Evolutionary conservation across 176 grass and related monocot species (phyloP), one percentile per base, ranked within the genome.

Genomic region (Zea mays): DNA sequence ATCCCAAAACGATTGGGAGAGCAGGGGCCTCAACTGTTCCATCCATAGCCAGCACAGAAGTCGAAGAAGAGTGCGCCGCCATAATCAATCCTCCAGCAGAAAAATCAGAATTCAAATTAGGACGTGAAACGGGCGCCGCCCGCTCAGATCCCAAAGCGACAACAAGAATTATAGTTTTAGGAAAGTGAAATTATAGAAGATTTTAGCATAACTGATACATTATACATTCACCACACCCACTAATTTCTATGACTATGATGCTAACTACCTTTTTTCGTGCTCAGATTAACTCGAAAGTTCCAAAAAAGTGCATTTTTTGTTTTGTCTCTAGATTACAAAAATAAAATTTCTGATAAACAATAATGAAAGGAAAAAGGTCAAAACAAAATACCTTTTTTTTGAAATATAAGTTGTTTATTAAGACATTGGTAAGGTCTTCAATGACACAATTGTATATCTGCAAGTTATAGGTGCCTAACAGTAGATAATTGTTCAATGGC

Each of bases 141-240:
- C n/a, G n/a, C n/a, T n/a, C n/a, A n/a, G n/a, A n/a, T n/a, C n/a
- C n/a, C n/a, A n/a, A n/a, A n/a, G n/a, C n/a, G n/a, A n/a, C n/a
- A n/a, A n/a, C n/a, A n/a, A n/a, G n/a, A n/a, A n/a, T n/a, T n/a
- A n/a, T n/a, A n/a, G 8, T 19, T 38, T 58, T 62, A 37, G 21
- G 41, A 19, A 62, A 62, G 43, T 62, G 12, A 62, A 78, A 45
- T 77, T 66, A 62, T 7, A 71, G 36, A 67, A 46, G 14, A 75
- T 81, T 11, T 72, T 85, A 16, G 16, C 19, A 67, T 68, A 79
- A 69, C 20, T 74, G 60, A 76, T 54, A 39, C 20, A 15, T 44
- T 20, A 57, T 57, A 57, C 51, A 56, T 60, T 65, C 13, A 57
- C 3, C 38, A 27, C 12, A 33, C 1, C 36, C 15, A 73, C 5